Base-by-base conservation (phyloP, 495 filamentous ascomycete genomes). In the Pseudomonodictys pantanalensis region DNA sequence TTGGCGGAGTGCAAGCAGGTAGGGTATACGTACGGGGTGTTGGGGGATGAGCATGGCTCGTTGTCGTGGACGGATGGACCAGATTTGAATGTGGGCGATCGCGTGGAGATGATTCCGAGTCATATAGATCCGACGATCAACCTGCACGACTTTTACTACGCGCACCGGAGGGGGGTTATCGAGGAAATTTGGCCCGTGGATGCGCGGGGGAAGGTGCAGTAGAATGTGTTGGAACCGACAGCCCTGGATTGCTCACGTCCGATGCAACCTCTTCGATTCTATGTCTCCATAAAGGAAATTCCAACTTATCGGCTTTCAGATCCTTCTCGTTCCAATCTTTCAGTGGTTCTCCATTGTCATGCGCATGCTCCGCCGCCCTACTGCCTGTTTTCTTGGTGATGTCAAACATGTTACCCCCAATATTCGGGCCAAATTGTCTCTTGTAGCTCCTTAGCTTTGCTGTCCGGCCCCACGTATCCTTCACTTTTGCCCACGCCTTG, bases 91-190 rank as follows among this genome's bases (percentile, higher is more conserved):
- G 45, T 62, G n/a, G 64, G 64, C 8, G 64, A 58, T 46, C 30
- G 53, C 7, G 53, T 65, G 7, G 56, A 65, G 56, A 65, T 65
- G 62, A n/a, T 65, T 3, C 62, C 62, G 6, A 65, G 62, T 41
- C 62, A 65, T 48, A 65, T 65, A 23, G 62, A 65, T 57, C 62
- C 62, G 10, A 65, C 62, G 29, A 53, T 65, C 51, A 65, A 65
- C 35, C 44, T 65, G 28, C 52, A 60, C 23, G 62, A 65, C 39
- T 43, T 65, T 24, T 65, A 65, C 30, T 65, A 60, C 23, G 62
- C 56, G 17, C 41, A 65, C 44, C 22, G 62, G 51, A 41, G 61
- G 2, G 62, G 62, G 15, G 30, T 65, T n/a, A 53, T 65, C 23
- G 57, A 65, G 52, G 62, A 65, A 35, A 61, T 65, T 18, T 60